Conservation (phyloP, 2,329 filamentous ascomycete species). For the Mollisiaceae sp. region DNA sequence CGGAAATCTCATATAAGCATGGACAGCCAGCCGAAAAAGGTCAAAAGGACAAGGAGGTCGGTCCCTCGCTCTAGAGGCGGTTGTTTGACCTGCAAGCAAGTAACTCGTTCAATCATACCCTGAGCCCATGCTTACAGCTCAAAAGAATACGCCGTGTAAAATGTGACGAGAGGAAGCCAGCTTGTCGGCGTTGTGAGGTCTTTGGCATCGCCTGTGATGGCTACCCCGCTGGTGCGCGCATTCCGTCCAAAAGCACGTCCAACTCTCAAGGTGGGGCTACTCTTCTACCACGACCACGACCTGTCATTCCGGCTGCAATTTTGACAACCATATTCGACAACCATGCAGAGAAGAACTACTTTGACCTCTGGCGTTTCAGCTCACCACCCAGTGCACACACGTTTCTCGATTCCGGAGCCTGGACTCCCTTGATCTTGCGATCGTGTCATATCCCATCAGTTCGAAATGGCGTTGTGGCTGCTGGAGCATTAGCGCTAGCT, state of each 20-base stretch:
- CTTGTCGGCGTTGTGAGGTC: not conserved
- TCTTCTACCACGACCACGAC: not conserved
- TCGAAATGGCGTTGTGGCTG: conserved; percentile 15
- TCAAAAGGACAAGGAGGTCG: not conserved
- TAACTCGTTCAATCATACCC: not conserved
- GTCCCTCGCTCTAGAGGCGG: not conserved
- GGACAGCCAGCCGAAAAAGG: not conserved
- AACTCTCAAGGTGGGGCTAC: not conserved
- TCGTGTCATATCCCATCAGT: conserved; percentile 14
- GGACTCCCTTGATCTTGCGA: conserved; percentile 1
- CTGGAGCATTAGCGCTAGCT: conserved; percentile 14
- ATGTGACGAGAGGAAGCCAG: conserved; percentile 8
- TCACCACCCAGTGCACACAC: not conserved
- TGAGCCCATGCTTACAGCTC: not conserved
- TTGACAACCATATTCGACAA: not conserved
- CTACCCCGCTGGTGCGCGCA: not conserved
- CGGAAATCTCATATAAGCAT: not conserved
- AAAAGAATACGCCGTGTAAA: conserved; percentile 9
- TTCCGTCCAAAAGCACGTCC: not conserved
- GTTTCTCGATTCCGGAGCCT: not conserved
- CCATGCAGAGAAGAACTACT: not conserved
- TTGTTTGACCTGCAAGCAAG: not conserved
- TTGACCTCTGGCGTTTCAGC: not conserved
- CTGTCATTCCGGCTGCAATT: not conserved
- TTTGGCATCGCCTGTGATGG: conserved; percentile 11